A percentile compares a stretch with the other conserved stretches of the same genome.
Conservation (phyloP, 2,329 filamentous ascomycete genomes). For the Fonsecaea nubica region DNA sequence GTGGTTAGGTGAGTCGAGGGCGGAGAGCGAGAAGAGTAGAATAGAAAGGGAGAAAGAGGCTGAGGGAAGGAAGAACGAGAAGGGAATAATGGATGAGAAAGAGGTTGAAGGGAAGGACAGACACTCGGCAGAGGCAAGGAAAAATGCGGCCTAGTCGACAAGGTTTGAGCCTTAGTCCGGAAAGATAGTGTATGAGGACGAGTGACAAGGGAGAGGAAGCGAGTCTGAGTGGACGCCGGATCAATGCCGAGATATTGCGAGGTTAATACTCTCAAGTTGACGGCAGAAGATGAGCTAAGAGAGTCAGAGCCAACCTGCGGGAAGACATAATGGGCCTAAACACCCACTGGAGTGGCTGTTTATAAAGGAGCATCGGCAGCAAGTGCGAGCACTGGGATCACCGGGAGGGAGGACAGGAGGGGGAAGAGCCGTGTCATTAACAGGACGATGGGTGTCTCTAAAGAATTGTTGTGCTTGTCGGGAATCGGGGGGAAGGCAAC, state of each 20-base stretch:
- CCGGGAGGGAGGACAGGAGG: not conserved
- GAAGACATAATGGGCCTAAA: not conserved
- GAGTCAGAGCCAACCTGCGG: conserved; percentile 14
- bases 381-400: not conserved
- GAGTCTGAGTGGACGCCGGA: conserved; percentile 13
- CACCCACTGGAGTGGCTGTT: not conserved
- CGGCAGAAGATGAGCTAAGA: conserved; percentile 16
- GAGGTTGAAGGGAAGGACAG: conserved; percentile 27
- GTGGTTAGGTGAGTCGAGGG: conserved; percentile 1
- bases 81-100: conserved; percentile 25
- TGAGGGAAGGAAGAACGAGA: conserved; percentile 28
- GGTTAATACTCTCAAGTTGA: conserved; percentile 8
- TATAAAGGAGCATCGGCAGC: not conserved
- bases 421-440: not conserved
- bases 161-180: conserved; percentile 20
- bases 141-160: conserved; percentile 30
- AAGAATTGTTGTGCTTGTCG: not conserved
- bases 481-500: not conserved
- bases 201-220: conserved; percentile 18
- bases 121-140: conserved; percentile 27
- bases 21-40: conserved; percentile 15
- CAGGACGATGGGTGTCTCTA: too few species aligned
- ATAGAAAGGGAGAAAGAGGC: conserved; percentile 16
- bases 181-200: conserved; percentile 19
- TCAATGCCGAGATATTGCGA: conserved; percentile 22